These are phyloP conservation scores for Aspergillus leporis DNA, from an alignment of 495 filamentous ascomycete species.

Conservation along the genomic window DNA sequence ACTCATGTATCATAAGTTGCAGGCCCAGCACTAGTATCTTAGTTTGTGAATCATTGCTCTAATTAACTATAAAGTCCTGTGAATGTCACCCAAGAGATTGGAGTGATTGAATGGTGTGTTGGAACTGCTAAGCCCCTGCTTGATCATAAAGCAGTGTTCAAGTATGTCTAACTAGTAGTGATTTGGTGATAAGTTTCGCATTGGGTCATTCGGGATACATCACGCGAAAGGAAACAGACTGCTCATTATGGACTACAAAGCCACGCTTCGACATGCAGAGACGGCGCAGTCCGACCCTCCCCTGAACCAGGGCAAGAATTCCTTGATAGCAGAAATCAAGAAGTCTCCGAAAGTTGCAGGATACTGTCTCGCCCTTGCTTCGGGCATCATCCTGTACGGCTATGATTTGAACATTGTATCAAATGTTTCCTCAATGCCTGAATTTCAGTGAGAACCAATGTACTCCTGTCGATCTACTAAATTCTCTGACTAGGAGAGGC, in stretches of 20 bases:
- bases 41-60: no score
- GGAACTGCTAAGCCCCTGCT: no score
- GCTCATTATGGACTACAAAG: neutral
- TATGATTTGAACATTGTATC: constrained; percentile 52
- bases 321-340: constrained; percentile 10
- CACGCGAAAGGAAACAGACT: neutral
- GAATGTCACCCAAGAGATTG: no score
- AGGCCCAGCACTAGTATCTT: no score
- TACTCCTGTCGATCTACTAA: neutral
- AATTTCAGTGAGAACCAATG: constrained; percentile 32
- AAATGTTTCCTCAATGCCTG: constrained; percentile 46
- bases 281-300: neutral
- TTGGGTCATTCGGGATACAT: neutral
- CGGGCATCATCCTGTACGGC: constrained; percentile 45
- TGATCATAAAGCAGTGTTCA: no score
- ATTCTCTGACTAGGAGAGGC: constrained; percentile 22
- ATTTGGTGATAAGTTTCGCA: no score
- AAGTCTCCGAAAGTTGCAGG: constrained; percentile 24
- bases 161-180: no score
- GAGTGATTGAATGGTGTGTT: no score
- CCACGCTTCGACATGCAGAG: neutral
- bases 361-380: constrained; percentile 33
- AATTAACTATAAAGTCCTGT: no score
- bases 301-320: neutral
- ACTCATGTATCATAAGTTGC: no score